Base-by-base conservation (phyloP, 148 eudicot genomes). In the Vaccinium vitisidaea region DNA sequence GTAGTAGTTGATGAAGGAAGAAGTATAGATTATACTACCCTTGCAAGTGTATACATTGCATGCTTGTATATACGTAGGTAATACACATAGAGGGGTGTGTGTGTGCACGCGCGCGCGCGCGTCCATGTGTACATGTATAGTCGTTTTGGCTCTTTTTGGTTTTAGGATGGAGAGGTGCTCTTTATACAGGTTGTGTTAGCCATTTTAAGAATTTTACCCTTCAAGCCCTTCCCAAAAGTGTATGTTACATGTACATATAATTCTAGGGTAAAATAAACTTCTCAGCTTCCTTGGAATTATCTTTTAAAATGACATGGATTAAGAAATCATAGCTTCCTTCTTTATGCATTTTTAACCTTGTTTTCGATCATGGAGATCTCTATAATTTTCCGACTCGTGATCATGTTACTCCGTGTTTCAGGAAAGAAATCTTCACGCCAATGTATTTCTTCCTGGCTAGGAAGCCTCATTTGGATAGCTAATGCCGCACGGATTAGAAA, bases 361-460 rank as follows among this genome's bases (percentile, higher is more conserved):
- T 27, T 69, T 23, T 25, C 74, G 11, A 25, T 27, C 4, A 2
- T 39, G 77, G 23, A 18, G 15, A 71, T 14, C 32, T 71, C 46
- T 71, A 1, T 39, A 73, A 13, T 16, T 73, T n/a, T 32, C 15
- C 0, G 21, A 18, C 77, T 73, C 50, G 2, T 73, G 77, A 73
- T 18, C 39, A 39, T 58, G 0, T 84, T 9, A 43, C n/a, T 39
- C 12, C 11, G 36, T 48, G 13, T 87, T 88, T 49, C 92, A 95
- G 98, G 97, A 93, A 89, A 86, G 98, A 92, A 89, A 92, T 95
- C 70, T 95, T 95, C 92, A 95, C 97, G 0, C 93, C 98, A 7
- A 89, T 92, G 95, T 95, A 95, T 61, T 95, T 93, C 88, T 95
- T 95, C 90, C 63, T 95, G 86, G 97, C 87, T 39, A 91, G 93